Conservation (phyloP, 2,329 filamentous ascomycete genomes). For the Penicillium sp. region DNA sequence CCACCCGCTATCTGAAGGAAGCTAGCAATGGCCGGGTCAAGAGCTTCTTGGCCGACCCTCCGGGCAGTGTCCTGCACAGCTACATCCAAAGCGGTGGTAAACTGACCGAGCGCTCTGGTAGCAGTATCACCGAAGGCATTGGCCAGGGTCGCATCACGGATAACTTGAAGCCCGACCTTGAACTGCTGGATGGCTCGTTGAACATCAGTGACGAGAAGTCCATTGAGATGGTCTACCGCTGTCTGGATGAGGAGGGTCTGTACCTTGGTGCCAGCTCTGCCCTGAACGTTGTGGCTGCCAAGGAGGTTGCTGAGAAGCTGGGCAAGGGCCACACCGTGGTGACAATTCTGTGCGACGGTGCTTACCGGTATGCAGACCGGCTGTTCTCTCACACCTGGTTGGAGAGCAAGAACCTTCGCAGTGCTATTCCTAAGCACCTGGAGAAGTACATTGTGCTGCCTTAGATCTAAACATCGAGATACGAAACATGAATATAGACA, state of each 20-base stretch:
- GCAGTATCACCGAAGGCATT: slow-evolving; percentile 95
- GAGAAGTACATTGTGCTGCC: slow-evolving; percentile 93
- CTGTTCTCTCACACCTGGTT: slow-evolving; percentile 92
- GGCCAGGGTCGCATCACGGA: slow-evolving; percentile 96
- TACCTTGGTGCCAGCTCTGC: slow-evolving; percentile 93
- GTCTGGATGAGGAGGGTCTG: slow-evolving; percentile 89
- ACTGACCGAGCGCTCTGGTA: slow-evolving; percentile 72
- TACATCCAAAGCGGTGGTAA: slow-evolving; percentile 84
- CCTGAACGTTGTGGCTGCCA: slow-evolving; percentile 90
- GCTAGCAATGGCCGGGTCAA: slow-evolving; percentile 72
- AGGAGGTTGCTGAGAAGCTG: slow-evolving; percentile 86
- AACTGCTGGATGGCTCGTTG: slow-evolving; percentile 76
- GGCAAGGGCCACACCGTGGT: slow-evolving; percentile 87
- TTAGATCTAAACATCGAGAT: slow-evolving; percentile 35
- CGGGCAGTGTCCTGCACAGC: slow-evolving; percentile 85
- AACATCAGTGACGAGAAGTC: slow-evolving; percentile 87
- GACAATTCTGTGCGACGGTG: slow-evolving; percentile 89
- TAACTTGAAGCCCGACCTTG: slow-evolving; percentile 81
- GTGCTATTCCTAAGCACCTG: slow-evolving; percentile 75
- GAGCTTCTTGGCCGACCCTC: slow-evolving; percentile 87
- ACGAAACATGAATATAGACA: slow-evolving; percentile 6
- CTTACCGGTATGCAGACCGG: slow-evolving; percentile 93
- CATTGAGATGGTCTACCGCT: slow-evolving; percentile 96
- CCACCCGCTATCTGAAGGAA: slow-evolving; percentile 84
- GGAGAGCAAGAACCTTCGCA: slow-evolving; percentile 74